Base-by-base conservation (phyloP, 2,329 filamentous ascomycete genomes). In the Hymenoscyphus fructigenus region DNA sequence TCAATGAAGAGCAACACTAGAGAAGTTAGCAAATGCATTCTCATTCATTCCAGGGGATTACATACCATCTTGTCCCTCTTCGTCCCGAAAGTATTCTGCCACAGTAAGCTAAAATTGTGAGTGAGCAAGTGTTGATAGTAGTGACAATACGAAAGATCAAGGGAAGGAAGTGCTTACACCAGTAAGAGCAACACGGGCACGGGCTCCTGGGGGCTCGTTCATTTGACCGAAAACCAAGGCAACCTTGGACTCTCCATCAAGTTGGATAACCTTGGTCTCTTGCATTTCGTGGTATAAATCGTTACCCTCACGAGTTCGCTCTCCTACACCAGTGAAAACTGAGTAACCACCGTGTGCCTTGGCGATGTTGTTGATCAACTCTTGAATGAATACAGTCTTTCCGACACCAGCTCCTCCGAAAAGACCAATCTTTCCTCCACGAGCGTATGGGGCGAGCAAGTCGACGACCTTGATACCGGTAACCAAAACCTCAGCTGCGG, bases 281-380 rank as follows among this genome's bases (percentile, higher is more conserved):
- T 98, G 95, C 95, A 99, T 99, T 89, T 99, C 95, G 85, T 99
- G 94, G 91, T 99, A 99, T 87, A 99, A 83, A 90, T 99, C 95
- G 89, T 99, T 99, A 88, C 95, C 95, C 90, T 99, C 95, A 92
- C 95, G 95, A 80, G 95, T 99, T 87, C 95, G 94, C 91, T 99
- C 95, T 82, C 95, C 95, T 84, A 99, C 95, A 94, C 95, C 95
- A 80, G 93, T 97, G 91, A 99, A 99, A 81, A 99, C 95, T 74
- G 95, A 99, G 91, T 96, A 99, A 96, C 95, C 95, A 96, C 95
- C 95, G 87, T 99, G 95, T 76, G 95, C 95, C 89, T 98, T 98
- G 84, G 95, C 95, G 80, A 99, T 98, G 91, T 99, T 99, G 93
- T 99, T 99, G 86, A 99, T 99, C 80, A 99, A 85, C 86, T 99